Evolutionary conservation across 129 eudicot species (phyloP), one percentile per base, ranked within the genome.

Genomic region (Rutidosis leptorrhynchoides): DNA sequence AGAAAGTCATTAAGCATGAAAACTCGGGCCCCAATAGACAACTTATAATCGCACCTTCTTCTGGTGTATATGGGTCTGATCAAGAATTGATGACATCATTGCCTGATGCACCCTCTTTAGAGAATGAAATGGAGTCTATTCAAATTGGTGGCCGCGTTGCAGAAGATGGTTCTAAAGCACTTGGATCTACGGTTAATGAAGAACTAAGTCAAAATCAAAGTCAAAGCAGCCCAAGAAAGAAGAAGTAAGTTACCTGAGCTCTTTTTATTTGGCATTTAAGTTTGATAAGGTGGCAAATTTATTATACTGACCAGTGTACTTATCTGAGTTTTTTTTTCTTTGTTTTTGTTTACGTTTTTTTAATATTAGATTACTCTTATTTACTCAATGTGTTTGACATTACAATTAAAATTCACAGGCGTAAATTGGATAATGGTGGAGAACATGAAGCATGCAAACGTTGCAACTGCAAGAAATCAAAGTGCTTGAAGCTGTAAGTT

Each of bases 401-500:
- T 45, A 61, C 48, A 56, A 49, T 64, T 56, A 6, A 55, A 24
- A 57, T 54, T 78, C 59, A 43, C 91, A 92, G 99, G 79, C 86
- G 90, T 57, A 82, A 84, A 78, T 69, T 24, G 16, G 97, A 90
- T 37, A 66, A 69, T 56, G 80, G 48, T 59, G 93, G 77, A 35
- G 98, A 92, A 53, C 46, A 67, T 19, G 99, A 80, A 49, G 80
- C 87, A 55, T 93, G 99, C 74, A 93, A 93, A 77, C 87, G 99
- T 24, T 93, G 99, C 49, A 93, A 93, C 77, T 93, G 99, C 77
- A 93, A 93, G 79, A 93, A 87, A 77, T 88, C 99, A 33, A 93
- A 93, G 78, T 93, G 99, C 81, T 86, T 93, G 81, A 93, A 93
- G 71, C 96, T 89, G 99, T 89, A 78, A 93, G 99, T 84, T 70